Conservation (phyloP, 768 basidiomycete genomes). For the Ephemerocybe angulata region DNA sequence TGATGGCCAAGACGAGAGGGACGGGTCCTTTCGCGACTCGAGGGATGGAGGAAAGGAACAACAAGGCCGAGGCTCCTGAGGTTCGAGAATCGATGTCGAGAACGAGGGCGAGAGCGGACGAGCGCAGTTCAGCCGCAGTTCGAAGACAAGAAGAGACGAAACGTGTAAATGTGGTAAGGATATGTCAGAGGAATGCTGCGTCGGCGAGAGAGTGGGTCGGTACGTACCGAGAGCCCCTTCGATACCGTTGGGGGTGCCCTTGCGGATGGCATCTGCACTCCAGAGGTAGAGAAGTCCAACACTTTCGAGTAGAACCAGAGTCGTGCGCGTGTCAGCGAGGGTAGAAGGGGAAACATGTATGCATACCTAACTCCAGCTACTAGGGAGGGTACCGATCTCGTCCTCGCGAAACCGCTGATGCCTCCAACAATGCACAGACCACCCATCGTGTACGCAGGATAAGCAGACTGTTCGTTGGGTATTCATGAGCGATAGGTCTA, state of each 20-base stretch:
- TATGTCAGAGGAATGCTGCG: not conserved
- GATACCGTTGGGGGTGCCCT: conserved; percentile 67
- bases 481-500: not conserved
- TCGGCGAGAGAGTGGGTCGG: not conserved
- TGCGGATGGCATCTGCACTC: conserved; percentile 73
- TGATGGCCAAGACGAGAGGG: conserved; percentile 57
- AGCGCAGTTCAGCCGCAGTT: not conserved
- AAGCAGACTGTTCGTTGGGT: conserved; percentile 58
- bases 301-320: conserved; percentile 30
- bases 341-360: not conserved
- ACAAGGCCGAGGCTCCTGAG: conserved; percentile 72
- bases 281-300: conserved; percentile 78
- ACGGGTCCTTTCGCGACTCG: conserved; percentile 72
- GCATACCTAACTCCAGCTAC: conserved; percentile 77
- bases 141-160: not conserved
- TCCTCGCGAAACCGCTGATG: conserved; percentile 64
- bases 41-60: conserved; percentile 72
- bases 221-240: conserved; percentile 73
- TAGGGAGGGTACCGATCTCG: conserved; percentile 76
- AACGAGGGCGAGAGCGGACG: not conserved
- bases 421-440: conserved; percentile 75
- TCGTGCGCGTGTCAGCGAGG: not conserved
- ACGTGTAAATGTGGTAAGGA: not conserved
- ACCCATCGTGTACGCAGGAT: conserved; percentile 78
- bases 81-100: not conserved